Percentiles rank a stretch among this genome's conserved stretches.
These are phyloP conservation scores for Penicillium digitatum DNA, from an alignment of 2,329 filamentous ascomycete genomes.

Conservation along the genomic window DNA sequence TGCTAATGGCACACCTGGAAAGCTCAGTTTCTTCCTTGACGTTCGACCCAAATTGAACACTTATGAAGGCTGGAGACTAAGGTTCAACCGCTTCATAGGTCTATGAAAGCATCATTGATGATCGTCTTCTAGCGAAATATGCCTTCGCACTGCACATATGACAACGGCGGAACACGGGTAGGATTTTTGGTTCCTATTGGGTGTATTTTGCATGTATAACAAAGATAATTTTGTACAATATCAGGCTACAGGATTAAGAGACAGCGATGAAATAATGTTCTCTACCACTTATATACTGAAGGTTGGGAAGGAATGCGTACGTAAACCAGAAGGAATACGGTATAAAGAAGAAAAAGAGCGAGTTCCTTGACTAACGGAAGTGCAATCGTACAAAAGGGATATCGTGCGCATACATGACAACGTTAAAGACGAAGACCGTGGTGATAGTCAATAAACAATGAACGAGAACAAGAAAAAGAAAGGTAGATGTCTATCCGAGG, in stretches of 20 bases:
- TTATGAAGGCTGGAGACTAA: constrained; percentile 58
- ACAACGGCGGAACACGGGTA: constrained; percentile 27
- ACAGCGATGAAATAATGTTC: constrained; percentile 22
- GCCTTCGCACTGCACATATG: constrained; percentile 17
- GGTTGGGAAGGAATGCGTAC: neutral
- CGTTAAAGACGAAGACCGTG: constrained; percentile 8
- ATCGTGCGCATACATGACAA: constrained; percentile 29
- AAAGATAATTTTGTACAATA: constrained; percentile 34
- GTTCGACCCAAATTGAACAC: constrained; percentile 63
- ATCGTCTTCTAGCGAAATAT: neutral
- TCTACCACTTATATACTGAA: constrained; percentile 22
- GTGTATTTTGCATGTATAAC: constrained; percentile 37
- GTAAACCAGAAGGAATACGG: constrained; percentile 9
- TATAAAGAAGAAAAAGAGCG: constrained; percentile 7
- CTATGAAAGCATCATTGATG: constrained; percentile 28
- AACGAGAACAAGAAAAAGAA: constrained; percentile 5
- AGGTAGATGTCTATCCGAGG: constrained; percentile 54
- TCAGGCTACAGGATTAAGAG: constrained; percentile 18
- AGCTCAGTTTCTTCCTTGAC: constrained; percentile 62
- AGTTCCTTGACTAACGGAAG: constrained; percentile 5
- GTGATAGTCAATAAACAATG: constrained; percentile 9
- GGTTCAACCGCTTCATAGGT: constrained; percentile 48
- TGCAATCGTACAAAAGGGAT: constrained; percentile 30
- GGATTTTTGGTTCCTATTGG: constrained; percentile 18
- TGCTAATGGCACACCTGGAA: constrained; percentile 35